Evolutionary conservation across 1,284 basidiomycete genomes (phyloP).

Genomic region (Hypsizygus ulmarius): DNA sequence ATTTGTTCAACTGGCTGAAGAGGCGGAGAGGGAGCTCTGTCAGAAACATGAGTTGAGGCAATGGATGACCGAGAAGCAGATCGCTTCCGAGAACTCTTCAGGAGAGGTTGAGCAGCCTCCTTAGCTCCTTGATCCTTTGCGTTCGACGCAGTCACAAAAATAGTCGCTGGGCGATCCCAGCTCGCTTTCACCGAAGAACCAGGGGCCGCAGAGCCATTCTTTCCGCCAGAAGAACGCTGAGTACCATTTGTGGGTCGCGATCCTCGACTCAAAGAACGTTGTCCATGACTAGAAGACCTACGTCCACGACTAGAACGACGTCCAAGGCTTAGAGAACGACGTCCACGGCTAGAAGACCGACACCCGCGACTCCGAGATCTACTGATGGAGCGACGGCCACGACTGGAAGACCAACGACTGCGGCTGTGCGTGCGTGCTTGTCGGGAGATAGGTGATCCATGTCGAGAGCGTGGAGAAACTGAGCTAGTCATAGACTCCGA

Average conservation of each 20-base stretch:
- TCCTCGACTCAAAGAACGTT: constrained; percentile 4
- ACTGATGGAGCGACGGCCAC: constrained; percentile 13
- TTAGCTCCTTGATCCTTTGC: constrained; percentile 6
- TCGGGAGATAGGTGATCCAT: constrained; percentile 13
- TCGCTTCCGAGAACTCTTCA: constrained; percentile 23
- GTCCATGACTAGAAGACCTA: constrained; percentile 9
- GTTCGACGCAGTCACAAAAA: constrained; percentile 4
- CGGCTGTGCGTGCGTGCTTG: constrained; percentile 13
- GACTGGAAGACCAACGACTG: constrained; percentile 13
- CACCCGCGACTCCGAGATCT: constrained; percentile 16
- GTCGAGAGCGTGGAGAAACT: constrained; percentile 17
- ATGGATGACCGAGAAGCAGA: constrained; percentile 37
- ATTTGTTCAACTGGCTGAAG: not conserved
- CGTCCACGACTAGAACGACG: constrained; percentile 17
- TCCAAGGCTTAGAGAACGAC: constrained; percentile 10
- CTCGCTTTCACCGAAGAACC: constrained; percentile 14
- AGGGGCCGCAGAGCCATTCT: constrained; percentile 16
- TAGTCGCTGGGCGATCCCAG: constrained; percentile 16
- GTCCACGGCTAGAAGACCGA: constrained; percentile 17
- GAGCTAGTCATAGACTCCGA: constrained; percentile 19
- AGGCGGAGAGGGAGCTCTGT: constrained; percentile 16
- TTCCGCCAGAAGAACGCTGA: constrained; percentile 10
- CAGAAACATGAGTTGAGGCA: constrained; percentile 36
- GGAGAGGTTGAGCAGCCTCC: constrained; percentile 9
- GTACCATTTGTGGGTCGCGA: not conserved